Base-by-base conservation (phyloP, 768 basidiomycete species). In the Epithele typhae region DNA sequence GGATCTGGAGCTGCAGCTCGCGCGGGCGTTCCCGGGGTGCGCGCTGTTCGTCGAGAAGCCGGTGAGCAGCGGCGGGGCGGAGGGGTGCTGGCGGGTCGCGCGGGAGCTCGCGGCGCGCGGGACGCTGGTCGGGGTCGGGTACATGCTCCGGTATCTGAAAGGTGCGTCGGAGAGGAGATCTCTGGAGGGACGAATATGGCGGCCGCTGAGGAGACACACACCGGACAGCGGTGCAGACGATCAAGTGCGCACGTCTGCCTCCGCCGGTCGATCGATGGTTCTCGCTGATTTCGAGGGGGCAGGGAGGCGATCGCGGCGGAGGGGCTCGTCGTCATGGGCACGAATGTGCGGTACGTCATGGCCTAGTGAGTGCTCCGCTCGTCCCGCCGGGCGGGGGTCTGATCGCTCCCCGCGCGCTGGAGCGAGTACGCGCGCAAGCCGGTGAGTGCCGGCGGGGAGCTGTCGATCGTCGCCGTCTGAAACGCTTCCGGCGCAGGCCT, bases 261-360 rank as follows among this genome's bases (percentile, higher is more conserved):
- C n/a, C n/a, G n/a, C n/a, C n/a, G n/a, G n/a, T n/a, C n/a, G n/a
- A n/a, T n/a, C n/a, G n/a, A n/a, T n/a, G n/a, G n/a, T n/a, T n/a
- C n/a, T n/a, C n/a, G 40, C 30, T 2, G 10, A 3, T 1, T 30
- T 8, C 15, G 19, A 8, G 32, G n/a, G 2, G 9, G n/a, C 27
- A 59, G 57, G 35, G 7, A 39, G n/a, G 75, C 76, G 55, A 74
- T 78, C 59, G 61, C 65, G 52, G 72, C 75, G 40, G 75, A 76
- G 62, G 64, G 71, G 46, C 59, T 78, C 43, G 67, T 68, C 36
- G 73, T 78, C 37, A 75, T 77, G 75, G 73, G 72, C 17, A 77
- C 75, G 33, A 68, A 71, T 44, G 27, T 14, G 14, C 7, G 27
- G 14, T 30, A 30, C 27, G 27, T 30, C 27, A 30, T 30, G 27